Conservation (phyloP, 164 flowering plant genomes). For the Chimonanthus salicifolius region DNA sequence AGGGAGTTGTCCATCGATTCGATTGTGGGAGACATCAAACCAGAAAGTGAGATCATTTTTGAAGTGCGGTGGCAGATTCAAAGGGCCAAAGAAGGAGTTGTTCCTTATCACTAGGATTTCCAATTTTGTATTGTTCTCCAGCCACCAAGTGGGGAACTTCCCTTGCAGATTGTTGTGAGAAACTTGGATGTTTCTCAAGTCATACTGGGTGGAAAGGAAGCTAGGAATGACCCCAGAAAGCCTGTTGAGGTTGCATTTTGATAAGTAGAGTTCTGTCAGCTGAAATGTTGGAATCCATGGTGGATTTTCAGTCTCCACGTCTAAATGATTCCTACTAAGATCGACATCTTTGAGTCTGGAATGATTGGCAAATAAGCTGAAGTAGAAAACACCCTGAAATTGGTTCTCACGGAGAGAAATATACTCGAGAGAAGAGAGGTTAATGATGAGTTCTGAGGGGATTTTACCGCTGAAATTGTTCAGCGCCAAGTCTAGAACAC, state of each 20-base stretch:
- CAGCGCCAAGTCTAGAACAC: constrained; percentile 2
- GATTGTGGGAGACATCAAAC: background rate
- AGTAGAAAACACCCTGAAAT: constrained; percentile 5
- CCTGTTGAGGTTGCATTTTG: constrained; percentile 5
- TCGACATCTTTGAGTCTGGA: background rate
- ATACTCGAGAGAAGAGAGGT: constrained; percentile 6
- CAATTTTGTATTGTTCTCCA: constrained; percentile 4
- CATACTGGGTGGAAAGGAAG: constrained; percentile 4
- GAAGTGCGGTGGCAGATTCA: background rate
- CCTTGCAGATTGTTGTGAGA: constrained; percentile 7
- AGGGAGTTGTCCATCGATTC: background rate
- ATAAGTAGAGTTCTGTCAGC: constrained; percentile 1
- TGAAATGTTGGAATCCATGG: constrained; percentile 8
- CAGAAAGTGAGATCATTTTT: background rate
- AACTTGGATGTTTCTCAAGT: constrained; percentile 6
- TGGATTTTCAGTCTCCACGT: background rate
- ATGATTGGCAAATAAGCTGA: constrained; percentile 8
- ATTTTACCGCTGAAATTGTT: constrained; percentile 9
- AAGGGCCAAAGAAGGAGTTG: background rate
- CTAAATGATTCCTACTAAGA: background rate
- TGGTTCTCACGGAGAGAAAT: background rate
- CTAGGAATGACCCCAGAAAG: background rate
- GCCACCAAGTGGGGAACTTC: constrained; percentile 4
- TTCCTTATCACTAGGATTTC: background rate
- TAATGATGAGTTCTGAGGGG: constrained; percentile 2